Base-by-base conservation (phyloP, 108 stramenopile genomes). In the Bacterosira constricta region DNA sequence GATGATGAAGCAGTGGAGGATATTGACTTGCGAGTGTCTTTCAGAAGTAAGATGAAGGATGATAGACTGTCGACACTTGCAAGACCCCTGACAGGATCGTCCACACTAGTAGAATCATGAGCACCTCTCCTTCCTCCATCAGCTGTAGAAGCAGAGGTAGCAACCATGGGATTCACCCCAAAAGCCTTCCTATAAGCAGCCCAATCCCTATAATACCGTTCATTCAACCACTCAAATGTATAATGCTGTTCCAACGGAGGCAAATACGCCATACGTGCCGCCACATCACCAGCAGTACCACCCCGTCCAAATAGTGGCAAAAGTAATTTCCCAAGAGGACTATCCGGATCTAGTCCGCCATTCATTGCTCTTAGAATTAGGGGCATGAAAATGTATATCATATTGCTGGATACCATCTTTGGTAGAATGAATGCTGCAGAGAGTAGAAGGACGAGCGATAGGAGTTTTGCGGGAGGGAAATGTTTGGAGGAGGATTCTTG, bases 231-330 rank as follows among this genome's bases (percentile, higher is more conserved):
- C 72, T 94, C 92, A 66, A 94, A 94, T 21, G 89, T 44, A 46
- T 78, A 94, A 69, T 94, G 92, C 58, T 94, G 92, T 17, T 83
- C 61, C 21, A 88, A 29, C 1, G 88, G 84, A 4, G 92, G 92
- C 21, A 91, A 25, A 57, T 83, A 89, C 18, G 85, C 87, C 70
- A 51, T 63, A 12, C 61, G 46, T 17, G 59, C 44, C 9, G 52
- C 65, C 39, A 45, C 21, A 42, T 25, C 65, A 7, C 11, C 13
- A 2, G 1, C 36, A 32, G 23, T 32, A 32, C 46, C 18, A 13
- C 52, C 56, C 18, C 12, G 20, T 59, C 53, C 41, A 36, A 44
- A 12, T 17, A 37, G 29, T 15, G 25, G 13, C 26, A 26, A 12
- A n/a, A 38, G 39, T 20, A 58, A 27, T 3, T 27, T 46, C 30